Evolutionary conservation across 371 early-diverging fungal species (phyloP).

Genomic region (Mucor velutinosus): DNA sequence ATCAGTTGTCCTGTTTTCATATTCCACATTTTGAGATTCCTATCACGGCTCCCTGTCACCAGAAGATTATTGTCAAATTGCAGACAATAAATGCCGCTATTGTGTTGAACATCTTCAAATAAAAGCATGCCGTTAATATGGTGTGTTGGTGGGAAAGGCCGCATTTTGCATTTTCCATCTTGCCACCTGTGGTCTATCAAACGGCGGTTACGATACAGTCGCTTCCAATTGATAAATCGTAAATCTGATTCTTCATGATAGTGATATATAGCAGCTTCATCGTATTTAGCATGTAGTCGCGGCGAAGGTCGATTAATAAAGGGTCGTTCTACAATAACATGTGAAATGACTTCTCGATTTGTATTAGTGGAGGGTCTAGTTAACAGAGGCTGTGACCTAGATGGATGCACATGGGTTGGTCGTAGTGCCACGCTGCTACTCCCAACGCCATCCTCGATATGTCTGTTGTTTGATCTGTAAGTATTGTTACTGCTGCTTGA

Average conservation of each 20-base stretch:
- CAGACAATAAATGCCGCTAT: conserved; percentile 91
- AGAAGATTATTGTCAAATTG: conserved; percentile 76
- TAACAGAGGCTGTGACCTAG: conserved; percentile 20
- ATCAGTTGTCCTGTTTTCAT: conserved; percentile 59
- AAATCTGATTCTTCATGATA: conserved; percentile 38
- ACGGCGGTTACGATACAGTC: conserved; percentile 62
- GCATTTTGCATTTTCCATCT: conserved; percentile 57
- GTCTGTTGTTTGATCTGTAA: neutral
- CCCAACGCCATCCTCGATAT: neutral
- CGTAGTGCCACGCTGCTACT: neutral
- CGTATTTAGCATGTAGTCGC: conserved; percentile 30
- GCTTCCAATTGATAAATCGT: conserved; percentile 68
- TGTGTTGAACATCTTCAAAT: conserved; percentile 49
- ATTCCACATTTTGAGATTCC: conserved; percentile 84
- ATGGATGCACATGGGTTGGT: conserved; percentile 19
- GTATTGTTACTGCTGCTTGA: neutral
- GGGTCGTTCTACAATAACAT: conserved; percentile 20
- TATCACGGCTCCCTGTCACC: conserved; percentile 85
- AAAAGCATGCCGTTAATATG: neutral
- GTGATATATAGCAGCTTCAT: conserved; percentile 38
- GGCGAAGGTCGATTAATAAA: conserved; percentile 32
- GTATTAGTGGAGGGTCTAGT: neutral
- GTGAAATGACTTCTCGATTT: conserved; percentile 9
- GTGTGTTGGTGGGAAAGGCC: conserved; percentile 51
- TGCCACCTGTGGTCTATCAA: conserved; percentile 71